Evolutionary conservation across 208 protist genomes (phyloP), one percentile per base, ranked within the genome.

Genomic region (Acanthamoeba lenticulata): DNA sequence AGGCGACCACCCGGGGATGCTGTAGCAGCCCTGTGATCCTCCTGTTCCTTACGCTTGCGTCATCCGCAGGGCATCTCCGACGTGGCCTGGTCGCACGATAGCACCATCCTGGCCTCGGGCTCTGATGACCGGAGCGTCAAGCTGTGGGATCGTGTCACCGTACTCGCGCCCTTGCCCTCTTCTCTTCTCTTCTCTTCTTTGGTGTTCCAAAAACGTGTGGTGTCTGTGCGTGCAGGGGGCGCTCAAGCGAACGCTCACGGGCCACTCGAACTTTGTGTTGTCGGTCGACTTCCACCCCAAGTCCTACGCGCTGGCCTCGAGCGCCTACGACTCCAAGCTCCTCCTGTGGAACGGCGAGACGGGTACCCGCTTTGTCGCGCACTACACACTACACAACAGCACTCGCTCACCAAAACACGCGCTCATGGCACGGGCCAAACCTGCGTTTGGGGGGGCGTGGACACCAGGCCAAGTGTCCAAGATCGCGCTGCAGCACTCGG

Each of bases 251-350:
- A 55, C 24, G 2, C 44, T 85, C 21, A n/a, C 74, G 36, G 74
- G 74, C 0, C 74, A 85, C 29, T 85, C 74, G 40, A 85, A 85
- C 27, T 52, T 85, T 55, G 74, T 85, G 36, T 15, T 85, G 27
- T 85, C 74, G 27, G 74, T 85, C 9, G 74, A 85, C 42, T 85
- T 85, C 29, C 74, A 85, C n/a, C 74, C 74, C 4, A 85, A 85
- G 42, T 52, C 36, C 7, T 85, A 85, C 29, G 74, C 45, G 9
- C 21, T 52, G 7, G 74, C 44, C 0, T 85, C 74, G 4, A 40
- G 74, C 27, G 45, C 74, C 24, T 85, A 85, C 40, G 74, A 85
- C 29, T 32, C 74, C 74, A 85, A 85, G 74, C 19, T 85, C 15
- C 38, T 85, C 27, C 7, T 38, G 42, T 85, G 74, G 74, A 40